Evolutionary conservation across 2,329 filamentous ascomycete genomes (phyloP).

Genomic region (Hansfordia pulvinata): DNA sequence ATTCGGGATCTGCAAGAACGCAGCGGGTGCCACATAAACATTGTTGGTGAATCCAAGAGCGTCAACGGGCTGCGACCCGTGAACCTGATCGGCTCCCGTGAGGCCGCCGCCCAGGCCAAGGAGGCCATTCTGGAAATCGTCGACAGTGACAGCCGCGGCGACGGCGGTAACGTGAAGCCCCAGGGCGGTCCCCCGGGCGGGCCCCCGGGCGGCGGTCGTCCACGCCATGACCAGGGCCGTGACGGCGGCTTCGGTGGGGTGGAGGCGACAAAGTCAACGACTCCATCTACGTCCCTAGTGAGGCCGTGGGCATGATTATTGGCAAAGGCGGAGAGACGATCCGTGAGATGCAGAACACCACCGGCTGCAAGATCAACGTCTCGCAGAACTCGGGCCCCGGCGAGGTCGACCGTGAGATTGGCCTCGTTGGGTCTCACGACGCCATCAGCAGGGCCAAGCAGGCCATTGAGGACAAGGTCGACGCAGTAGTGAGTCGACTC

Average conservation of each 20-base stretch:
- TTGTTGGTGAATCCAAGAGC: slow-evolving; percentile 85
- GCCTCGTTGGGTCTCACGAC: slow-evolving; percentile 63
- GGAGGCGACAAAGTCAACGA: slow-evolving; percentile 61
- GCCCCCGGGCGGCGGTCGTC: too few species aligned
- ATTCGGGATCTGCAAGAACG: slow-evolving; percentile 86
- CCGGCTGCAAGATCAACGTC: slow-evolving; percentile 91
- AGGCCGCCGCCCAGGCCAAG: slow-evolving; percentile 65
- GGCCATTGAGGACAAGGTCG: slow-evolving; percentile 84
- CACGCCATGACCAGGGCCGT: slow-evolving; percentile 23
- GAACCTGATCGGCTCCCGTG: slow-evolving; percentile 70
- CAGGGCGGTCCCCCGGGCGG: slow-evolving; percentile 14
- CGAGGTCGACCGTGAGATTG: slow-evolving; percentile 76
- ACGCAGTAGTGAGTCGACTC: slow-evolving; percentile 67
- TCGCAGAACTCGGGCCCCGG: slow-evolving; percentile 64
- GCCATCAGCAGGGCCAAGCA: slow-evolving; percentile 70
- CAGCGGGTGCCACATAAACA: slow-evolving; percentile 91
- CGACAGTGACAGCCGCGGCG: slow-evolving; percentile 68
- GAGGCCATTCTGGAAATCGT: slow-evolving; percentile 89
- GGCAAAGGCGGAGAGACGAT: slow-evolving; percentile 91
- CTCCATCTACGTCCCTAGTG: slow-evolving; percentile 73
- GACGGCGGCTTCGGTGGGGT: slow-evolving; percentile 24
- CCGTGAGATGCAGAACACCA: slow-evolving; percentile 79
- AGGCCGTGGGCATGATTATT: slow-evolving; percentile 93
- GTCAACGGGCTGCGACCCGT: slow-evolving; percentile 81
- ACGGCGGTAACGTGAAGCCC: slow-evolving; percentile 19